Percentiles rank a stretch among this genome's conserved stretches.
Conservation (phyloP, 2,329 filamentous ascomycete genomes). For the Gnomoniopsis smithogilvyi region DNA sequence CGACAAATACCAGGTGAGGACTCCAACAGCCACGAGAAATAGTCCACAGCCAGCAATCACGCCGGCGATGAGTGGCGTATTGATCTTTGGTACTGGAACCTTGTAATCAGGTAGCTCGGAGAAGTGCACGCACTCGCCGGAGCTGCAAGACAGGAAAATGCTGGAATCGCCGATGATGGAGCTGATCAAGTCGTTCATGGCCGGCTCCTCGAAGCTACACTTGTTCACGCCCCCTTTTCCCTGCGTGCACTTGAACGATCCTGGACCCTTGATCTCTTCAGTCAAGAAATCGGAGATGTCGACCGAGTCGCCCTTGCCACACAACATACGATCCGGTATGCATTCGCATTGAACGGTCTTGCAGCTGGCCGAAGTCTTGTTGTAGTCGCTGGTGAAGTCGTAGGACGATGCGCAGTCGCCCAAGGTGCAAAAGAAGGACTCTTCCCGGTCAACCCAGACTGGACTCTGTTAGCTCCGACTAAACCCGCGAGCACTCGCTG, state of each 20-base stretch:
- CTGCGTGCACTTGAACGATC: conserved; percentile 72
- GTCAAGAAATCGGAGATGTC: conserved; percentile 88
- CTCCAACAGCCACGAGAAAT: conserved; percentile 82
- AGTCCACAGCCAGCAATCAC: conserved; percentile 84
- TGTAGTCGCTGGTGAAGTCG: conserved; percentile 65
- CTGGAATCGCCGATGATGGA: conserved; percentile 87
- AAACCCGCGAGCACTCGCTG: not conserved
- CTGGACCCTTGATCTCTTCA: conserved; percentile 81
- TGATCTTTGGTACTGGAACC: conserved; percentile 88
- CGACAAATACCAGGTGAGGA: conserved; percentile 84
- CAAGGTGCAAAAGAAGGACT: conserved; percentile 95
- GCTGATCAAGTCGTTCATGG: conserved; percentile 87
- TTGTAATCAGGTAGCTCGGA: conserved; percentile 91
- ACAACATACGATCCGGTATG: conserved; percentile 88
- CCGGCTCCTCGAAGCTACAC: conserved; percentile 85
- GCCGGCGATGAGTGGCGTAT: conserved; percentile 91
- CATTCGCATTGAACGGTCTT: conserved; percentile 83
- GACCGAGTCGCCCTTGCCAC: conserved; percentile 85
- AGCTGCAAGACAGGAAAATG: conserved; percentile 76
- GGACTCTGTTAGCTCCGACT: conserved; percentile 10
- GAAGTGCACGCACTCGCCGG: conserved; percentile 90
- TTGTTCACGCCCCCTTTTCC: conserved; percentile 59
- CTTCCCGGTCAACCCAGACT: conserved; percentile 93
- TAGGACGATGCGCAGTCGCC: conserved; percentile 74
- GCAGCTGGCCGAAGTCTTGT: conserved; percentile 83